Evolutionary conservation across 257 asterid genomes (phyloP).

Genomic region (Coffea canephora): DNA sequence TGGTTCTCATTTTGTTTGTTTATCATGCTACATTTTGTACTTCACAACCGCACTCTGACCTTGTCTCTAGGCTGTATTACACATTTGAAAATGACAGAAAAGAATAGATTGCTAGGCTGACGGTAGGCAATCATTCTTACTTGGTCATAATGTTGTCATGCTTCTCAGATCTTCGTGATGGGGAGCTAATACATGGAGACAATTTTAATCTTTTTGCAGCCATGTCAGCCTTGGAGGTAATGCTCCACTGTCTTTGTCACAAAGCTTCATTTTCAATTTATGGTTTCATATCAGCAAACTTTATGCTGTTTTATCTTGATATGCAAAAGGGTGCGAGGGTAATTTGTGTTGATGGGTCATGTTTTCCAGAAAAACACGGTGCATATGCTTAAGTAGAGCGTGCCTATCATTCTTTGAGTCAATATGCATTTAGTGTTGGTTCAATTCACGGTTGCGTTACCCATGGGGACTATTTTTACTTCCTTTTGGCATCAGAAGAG

Average conservation of each 20-base stretch:
- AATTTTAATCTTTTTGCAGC: constrained; percentile 95
- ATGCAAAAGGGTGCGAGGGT: neutral
- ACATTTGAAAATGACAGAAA: neutral
- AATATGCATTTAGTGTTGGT: neutral
- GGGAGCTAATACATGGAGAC: constrained; percentile 84
- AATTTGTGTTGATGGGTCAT: neutral
- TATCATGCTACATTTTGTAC: neutral
- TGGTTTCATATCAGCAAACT: neutral
- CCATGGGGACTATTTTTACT: neutral
- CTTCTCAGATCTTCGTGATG: constrained; percentile 74
- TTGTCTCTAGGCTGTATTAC: neutral
- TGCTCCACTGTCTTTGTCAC: neutral
- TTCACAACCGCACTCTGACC: neutral
- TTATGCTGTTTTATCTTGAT: neutral
- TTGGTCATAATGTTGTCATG: neutral
- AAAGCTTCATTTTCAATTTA: no score
- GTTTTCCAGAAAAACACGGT: neutral
- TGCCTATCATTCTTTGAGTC: neutral
- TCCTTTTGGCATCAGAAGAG: neutral
- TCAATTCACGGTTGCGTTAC: neutral
- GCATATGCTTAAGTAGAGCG: neutral
- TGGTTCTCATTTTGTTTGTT: neutral
- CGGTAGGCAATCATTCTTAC: neutral
- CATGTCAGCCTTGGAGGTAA: constrained; percentile 99
- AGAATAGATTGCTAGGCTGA: neutral